These are phyloP conservation scores for Lactarius trivialis DNA, from an alignment of 768 basidiomycete genomes.

Conservation along the genomic window DNA sequence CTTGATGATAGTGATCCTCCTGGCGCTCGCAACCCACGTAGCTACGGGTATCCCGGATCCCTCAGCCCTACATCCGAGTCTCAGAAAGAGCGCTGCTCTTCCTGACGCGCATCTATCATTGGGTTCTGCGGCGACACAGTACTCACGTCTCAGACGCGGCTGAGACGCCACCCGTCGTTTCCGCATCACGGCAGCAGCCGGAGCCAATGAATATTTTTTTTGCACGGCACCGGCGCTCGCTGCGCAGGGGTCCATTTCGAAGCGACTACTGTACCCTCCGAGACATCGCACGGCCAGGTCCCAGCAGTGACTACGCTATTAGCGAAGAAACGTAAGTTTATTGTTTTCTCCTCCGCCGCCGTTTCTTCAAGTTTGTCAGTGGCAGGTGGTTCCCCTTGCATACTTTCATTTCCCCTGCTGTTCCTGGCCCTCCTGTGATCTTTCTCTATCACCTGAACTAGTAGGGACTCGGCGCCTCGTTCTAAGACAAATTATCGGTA, in stretches of 20 bases:
- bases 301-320: background rate
- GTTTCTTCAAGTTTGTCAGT: background rate
- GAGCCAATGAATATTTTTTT: background rate
- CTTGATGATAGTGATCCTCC: background rate
- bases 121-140: background rate
- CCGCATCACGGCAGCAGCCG: background rate
- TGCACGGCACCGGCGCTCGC: background rate
- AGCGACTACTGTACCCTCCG: background rate
- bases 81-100: background rate
- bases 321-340: background rate
- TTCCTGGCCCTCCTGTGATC: background rate
- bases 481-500: background rate
- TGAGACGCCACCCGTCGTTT: background rate
- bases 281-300: background rate
- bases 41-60: background rate
- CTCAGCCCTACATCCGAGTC: no score
- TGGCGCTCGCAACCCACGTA: background rate
- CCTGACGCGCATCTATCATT: slow-evolving; percentile 7
- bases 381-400: background rate
- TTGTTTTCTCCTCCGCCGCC: background rate
- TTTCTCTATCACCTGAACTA: background rate
- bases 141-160: no score
- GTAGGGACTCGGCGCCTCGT: background rate
- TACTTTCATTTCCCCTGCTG: background rate
- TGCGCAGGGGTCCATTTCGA: background rate